Conservation (phyloP, 169 alveolate genomes). For the Eimeria maxima region DNA sequence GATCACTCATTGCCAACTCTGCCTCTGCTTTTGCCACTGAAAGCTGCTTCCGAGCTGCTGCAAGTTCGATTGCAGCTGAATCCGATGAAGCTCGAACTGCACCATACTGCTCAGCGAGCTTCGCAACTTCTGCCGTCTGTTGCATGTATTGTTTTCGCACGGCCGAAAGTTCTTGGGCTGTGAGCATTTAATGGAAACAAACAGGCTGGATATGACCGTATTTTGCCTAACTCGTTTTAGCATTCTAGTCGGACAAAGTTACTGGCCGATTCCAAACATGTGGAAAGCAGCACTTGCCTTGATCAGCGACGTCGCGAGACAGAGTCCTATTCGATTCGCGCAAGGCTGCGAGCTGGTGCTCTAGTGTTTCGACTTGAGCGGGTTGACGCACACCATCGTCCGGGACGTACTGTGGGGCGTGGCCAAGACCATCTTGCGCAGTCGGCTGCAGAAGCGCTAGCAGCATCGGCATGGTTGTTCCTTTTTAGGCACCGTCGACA, state of each 20-base stretch:
- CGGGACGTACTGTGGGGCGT: background rate
- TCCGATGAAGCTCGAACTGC: slow-evolving; percentile 61
- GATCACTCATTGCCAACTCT: slow-evolving; percentile 43
- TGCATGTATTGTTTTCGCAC: slow-evolving; percentile 66
- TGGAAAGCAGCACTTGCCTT: background rate
- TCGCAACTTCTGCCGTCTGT: slow-evolving; percentile 64
- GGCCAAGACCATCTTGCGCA: slow-evolving; percentile 39
- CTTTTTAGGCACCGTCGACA: background rate
- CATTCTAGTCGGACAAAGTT: background rate
- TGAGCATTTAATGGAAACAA: background rate
- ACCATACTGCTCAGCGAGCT: slow-evolving; percentile 65
- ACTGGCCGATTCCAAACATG: background rate
- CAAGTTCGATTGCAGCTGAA: slow-evolving; percentile 55
- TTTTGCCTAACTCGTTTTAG: background rate
- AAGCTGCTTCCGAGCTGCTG: slow-evolving; percentile 56
- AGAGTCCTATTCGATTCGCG: slow-evolving; percentile 58
- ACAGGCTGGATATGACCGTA: background rate
- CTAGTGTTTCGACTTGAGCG: slow-evolving; percentile 32
- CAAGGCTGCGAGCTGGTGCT: slow-evolving; percentile 69
- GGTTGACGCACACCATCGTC: slow-evolving; percentile 9
- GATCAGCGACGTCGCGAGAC: slow-evolving; percentile 56
- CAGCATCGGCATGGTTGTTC: background rate
- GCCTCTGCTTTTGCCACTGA: slow-evolving; percentile 71
- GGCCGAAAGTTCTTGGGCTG: slow-evolving; percentile 69
- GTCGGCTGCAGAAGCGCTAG: slow-evolving; percentile 25